Evolutionary conservation across 2,329 filamentous ascomycete species (phyloP).

Genomic region (Diaporthe citrichinensis): DNA sequence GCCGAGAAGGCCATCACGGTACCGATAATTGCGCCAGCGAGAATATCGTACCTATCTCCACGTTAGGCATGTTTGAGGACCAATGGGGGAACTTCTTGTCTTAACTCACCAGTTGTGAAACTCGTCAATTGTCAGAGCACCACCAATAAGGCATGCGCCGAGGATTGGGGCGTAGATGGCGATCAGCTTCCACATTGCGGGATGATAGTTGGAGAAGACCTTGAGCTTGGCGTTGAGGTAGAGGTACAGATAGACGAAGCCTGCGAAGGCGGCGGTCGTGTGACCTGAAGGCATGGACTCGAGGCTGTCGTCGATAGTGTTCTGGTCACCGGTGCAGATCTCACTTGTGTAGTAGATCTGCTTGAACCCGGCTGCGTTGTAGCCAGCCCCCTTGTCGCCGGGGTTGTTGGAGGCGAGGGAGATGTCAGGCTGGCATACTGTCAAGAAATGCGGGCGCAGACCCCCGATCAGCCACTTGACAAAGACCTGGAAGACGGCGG

Average conservation of each 20-base stretch:
- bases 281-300: slow-evolving; percentile 83
- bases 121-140: slow-evolving; percentile 79
- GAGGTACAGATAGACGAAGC: slow-evolving; percentile 78
- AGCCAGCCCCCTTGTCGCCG: slow-evolving; percentile 57
- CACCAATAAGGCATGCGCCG: slow-evolving; percentile 76
- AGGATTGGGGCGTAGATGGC: slow-evolving; percentile 76
- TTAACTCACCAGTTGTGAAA: slow-evolving; percentile 76
- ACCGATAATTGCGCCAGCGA: slow-evolving; percentile 76
- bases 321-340: slow-evolving; percentile 77
- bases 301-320: slow-evolving; percentile 77
- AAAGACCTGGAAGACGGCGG: slow-evolving; percentile 83
- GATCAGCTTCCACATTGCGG: slow-evolving; percentile 80
- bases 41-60: slow-evolving; percentile 68
- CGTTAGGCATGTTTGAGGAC: neutral
- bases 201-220: slow-evolving; percentile 80
- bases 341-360: slow-evolving; percentile 77
- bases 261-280: slow-evolving; percentile 80
- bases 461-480: slow-evolving; percentile 83
- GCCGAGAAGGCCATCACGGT: slow-evolving; percentile 71
- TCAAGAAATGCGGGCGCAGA: slow-evolving; percentile 79
- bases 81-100: neutral
- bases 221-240: slow-evolving; percentile 87
- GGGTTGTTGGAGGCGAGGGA: slow-evolving; percentile 55
- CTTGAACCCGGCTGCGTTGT: slow-evolving; percentile 62
- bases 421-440: slow-evolving; percentile 76